These are phyloP conservation scores for Backusella psychrophila DNA, from an alignment of 192 early-diverging fungal species.

Conservation along the genomic window DNA sequence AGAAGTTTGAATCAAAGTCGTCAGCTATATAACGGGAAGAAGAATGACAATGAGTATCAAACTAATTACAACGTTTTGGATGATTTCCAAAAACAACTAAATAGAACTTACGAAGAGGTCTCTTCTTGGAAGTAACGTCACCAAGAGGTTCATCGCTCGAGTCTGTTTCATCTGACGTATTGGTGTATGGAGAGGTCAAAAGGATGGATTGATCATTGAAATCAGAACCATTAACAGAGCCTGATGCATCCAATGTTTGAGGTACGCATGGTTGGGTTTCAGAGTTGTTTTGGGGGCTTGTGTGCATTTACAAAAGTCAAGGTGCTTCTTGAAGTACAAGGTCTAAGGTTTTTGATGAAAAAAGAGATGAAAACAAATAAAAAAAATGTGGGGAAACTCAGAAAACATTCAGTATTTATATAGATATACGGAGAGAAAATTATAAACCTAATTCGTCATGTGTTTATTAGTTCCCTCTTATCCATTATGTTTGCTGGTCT, in stretches of 20 bases:
- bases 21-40: neutral
- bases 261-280: neutral
- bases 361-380: slow-evolving; percentile 9
- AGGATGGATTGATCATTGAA: neutral
- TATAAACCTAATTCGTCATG: slow-evolving; percentile 15
- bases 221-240: neutral
- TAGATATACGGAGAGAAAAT: neutral
- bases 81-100: neutral
- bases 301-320: neutral
- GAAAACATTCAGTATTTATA: slow-evolving; percentile 7
- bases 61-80: neutral
- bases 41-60: neutral
- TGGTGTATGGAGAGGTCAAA: neutral
- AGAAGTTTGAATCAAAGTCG: neutral
- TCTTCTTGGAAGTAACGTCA: neutral
- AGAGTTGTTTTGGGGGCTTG: neutral
- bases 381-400: neutral
- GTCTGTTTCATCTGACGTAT: neutral
- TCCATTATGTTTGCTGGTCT: slow-evolving; percentile 12
- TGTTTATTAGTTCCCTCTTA: slow-evolving; percentile 13
- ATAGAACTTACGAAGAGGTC: neutral
- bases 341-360: neutral
- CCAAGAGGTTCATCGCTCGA: neutral
- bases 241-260: neutral
- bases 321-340: neutral